Evolutionary conservation across 2,329 filamentous ascomycete genomes (phyloP), one percentile per base, ranked within the genome.

Genomic region (Plenodomus biglobosus): DNA sequence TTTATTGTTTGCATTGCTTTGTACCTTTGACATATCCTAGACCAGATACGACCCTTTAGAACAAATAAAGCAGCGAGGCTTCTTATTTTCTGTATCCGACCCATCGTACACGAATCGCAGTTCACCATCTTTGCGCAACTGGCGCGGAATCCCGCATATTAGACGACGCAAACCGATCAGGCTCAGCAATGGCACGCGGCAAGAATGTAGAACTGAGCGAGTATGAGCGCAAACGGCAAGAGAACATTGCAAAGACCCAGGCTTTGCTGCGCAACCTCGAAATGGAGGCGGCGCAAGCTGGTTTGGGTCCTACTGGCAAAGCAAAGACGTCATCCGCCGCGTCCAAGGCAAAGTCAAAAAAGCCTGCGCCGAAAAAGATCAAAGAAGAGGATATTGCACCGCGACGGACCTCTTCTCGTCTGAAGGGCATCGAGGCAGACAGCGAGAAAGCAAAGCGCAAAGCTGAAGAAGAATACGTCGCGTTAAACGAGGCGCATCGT

Each of bases 231-330:
- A 85, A 89, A 59, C 82, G 92, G 0, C 82, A 90, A 15, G 90
- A 91, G 52, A 96, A 96, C 58, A 95, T 95, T 35, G 89, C 86
- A 0, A 85, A 88, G 44, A 94, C 95, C 61, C 87, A 92, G 71
- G 89, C 86, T 68, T 79, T 96, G 0, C 74, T 96, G 0, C 88
- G 88, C 50, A 87, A 91, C 50, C 81, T 95, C 1, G 86, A 87
- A 30, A 76, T 82, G 57, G 81, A 85, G 62, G 80, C 82, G 1
- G 83, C 84, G 2, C 81, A 87, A 0, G 85, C 89, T 0, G 86
- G 87, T n/a, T 76, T 87, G 10, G 88, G 85, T 40, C 76, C 81
- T 1, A 71, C 76, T 17, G 67, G 82, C 0, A 82, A 82, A 46
- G 71, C 76, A 27, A 53, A 74, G 10, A 72, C 74, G 42, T 72